Base-by-base conservation (phyloP, 352 stramenopile genomes). In the Phytopythium vexans region DNA sequence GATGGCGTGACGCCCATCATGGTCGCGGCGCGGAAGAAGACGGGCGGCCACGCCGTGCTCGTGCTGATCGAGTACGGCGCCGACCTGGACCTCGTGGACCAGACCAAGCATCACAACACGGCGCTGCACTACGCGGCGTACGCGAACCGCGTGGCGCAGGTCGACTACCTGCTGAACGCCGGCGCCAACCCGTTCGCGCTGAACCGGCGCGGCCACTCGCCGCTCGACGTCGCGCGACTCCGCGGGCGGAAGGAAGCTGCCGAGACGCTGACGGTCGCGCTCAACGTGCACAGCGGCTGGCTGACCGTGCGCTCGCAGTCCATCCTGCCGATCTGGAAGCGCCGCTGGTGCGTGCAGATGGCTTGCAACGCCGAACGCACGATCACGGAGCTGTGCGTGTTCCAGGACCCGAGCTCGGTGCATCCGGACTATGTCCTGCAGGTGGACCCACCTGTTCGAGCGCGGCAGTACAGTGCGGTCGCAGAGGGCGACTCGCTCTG, bases 1-100 rank as follows among this genome's bases (percentile, higher is more conserved):
- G 74, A 83, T 10, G 66, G 73, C 55, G 81, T 71, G 40, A 88
- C 83, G 38, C 66, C 81, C 41, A 64, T 93, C 43, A 93, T 93
- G 83, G 60, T 67, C 16, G 80, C 82, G n/a, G 80, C 82, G 31
- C 72, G 56, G 35, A 69, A 72, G 44, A 77, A 76, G 43, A 54
- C 71, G 12, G 72, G 82, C 46, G 60, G 53, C 41, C 65, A 72
- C 31, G 70, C 68, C 9, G 69, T 90, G 32, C 77, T 72, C 27
- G 42, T 68, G 41, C 56, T 93, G 39, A 53, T 93, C 35, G 66
- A 86, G 41, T 74, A 79, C 39, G 82, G 82, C 42, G 79, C 77
- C 6, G 59, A 85, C 39, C 41, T 77, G 35, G 34, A 75, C 32
- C 46, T 69, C 8, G 58, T 57, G 3, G 75, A 86, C 59, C 62